These are phyloP conservation scores for Nemania sp. DNA, from an alignment of 2,329 filamentous ascomycete species.

Conservation along the genomic window DNA sequence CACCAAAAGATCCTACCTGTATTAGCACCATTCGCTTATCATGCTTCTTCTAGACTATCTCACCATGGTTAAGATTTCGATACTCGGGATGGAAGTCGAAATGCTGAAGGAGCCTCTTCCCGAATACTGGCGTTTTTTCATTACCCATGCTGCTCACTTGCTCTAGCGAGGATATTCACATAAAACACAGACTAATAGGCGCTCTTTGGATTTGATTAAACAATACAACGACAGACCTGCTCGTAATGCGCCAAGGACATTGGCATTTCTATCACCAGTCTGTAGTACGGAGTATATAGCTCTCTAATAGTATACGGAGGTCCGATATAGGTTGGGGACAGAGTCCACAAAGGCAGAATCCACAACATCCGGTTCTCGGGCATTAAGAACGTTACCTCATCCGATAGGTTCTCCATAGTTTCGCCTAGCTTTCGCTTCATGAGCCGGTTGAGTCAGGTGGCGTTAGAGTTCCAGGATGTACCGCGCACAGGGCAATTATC, in stretches of 20 bases:
- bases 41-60: constrained; percentile 12
- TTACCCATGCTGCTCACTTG: neutral
- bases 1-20: constrained; percentile 73
- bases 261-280: no score
- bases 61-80: constrained; percentile 79
- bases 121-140: constrained; percentile 43
- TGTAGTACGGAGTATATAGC: no score
- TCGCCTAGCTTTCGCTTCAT: neutral
- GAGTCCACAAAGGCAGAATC: neutral
- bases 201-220: no score
- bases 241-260: no score
- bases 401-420: no score
- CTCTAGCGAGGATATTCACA: neutral
- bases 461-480: neutral
- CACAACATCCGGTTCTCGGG: constrained; percentile 2
- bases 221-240: no score
- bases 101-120: constrained; percentile 59
- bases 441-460: neutral
- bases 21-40: neutral
- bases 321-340: neutral
- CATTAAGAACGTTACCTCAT: neutral
- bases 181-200: no score
- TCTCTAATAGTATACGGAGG: no score
- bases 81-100: constrained; percentile 72
- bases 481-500: no score